Evolutionary conservation across 495 filamentous ascomycete genomes (phyloP).

Genomic region (Neurospora tetrasperma): DNA sequence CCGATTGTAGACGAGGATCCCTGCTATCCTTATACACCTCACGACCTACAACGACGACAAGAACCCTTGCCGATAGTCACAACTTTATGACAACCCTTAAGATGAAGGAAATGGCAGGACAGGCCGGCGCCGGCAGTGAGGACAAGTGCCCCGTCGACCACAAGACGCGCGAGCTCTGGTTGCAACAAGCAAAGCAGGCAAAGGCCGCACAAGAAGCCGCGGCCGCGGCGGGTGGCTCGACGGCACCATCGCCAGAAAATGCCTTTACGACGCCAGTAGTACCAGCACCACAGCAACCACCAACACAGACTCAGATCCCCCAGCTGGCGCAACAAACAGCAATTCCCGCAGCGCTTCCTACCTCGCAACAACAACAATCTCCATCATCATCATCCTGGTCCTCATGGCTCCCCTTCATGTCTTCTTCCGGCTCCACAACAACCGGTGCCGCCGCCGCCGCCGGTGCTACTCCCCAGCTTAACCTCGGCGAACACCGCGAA

Average conservation of each 20-base stretch:
- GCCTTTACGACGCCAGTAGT: slow-evolving; percentile 10
- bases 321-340: slow-evolving; percentile 3
- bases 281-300: neutral
- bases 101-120: slow-evolving; percentile 4
- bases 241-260: slow-evolving; percentile 3
- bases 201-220: slow-evolving; percentile 1
- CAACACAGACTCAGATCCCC: neutral
- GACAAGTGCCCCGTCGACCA: slow-evolving; percentile 77
- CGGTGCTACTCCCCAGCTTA: too few relatives aligned
- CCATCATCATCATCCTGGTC: slow-evolving; percentile 13
- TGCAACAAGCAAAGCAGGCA: slow-evolving; percentile 36
- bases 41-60: slow-evolving; percentile 2
- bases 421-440: slow-evolving; percentile 7
- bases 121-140: slow-evolving; percentile 12
- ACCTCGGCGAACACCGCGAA: slow-evolving; percentile 49
- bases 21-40: neutral
- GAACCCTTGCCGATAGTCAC: slow-evolving; percentile 1
- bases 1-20: neutral
- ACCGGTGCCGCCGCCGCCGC: slow-evolving; percentile 12
- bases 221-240: neutral
- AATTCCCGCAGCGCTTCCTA: neutral
- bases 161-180: slow-evolving; percentile 74
- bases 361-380: slow-evolving; percentile 1
- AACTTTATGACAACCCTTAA: neutral
- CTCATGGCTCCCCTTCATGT: slow-evolving; percentile 19